Base-by-base conservation (phyloP, 2,329 filamentous ascomycete species). In the Ceratocystis huliohia region DNA sequence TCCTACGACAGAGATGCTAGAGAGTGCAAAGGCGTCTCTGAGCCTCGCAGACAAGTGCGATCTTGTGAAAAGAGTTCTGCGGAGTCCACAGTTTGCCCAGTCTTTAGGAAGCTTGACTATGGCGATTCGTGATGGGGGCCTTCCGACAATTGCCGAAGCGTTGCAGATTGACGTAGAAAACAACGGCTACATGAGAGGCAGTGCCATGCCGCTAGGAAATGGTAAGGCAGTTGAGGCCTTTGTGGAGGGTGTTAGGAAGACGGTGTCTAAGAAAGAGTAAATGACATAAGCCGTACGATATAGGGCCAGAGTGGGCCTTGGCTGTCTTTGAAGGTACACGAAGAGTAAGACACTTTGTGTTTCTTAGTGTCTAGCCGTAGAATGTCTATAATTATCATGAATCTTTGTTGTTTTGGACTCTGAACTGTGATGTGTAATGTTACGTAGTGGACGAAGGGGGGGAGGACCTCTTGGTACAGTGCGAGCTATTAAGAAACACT, bases 211-310 rank as follows among this genome's bases (percentile, higher is more conserved):
- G 1, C 76, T 96, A 59, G 93, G 92, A 56, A 92, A 92, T 64
- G 89, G 88, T 5, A 88, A 94, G 71, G 93, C 93, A 13, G 86
- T 99, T 1, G 88, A 95, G 77, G 89, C 89, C 2, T 99, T 99
- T 76, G 82, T 99, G 25, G 84, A 95, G 66, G 94, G 93, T 2
- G 86, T 96, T 61, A 94, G 88, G 81, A 87, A 84, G 77, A 86
- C 84, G 5, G 88, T 91, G 0, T 76, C 65, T 13, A 66, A 68
- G 67, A 68, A 68, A 56, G 66, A 67, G n/a, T 57, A 20, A 45
- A 46, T 28, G 28, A 10, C 10, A 53, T 53, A 2, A 48, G 46
- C 17, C n/a, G 20, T 20, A 22, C n/a, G 8, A 48, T 10, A 22
- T n/a, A 22, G 13, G 46, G 20, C 46, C 6, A 13, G 22, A 25